These are phyloP conservation scores for button mushroom (Agaricus bisporus) DNA, from an alignment of 768 basidiomycete genomes.

Conservation along the genomic window DNA sequence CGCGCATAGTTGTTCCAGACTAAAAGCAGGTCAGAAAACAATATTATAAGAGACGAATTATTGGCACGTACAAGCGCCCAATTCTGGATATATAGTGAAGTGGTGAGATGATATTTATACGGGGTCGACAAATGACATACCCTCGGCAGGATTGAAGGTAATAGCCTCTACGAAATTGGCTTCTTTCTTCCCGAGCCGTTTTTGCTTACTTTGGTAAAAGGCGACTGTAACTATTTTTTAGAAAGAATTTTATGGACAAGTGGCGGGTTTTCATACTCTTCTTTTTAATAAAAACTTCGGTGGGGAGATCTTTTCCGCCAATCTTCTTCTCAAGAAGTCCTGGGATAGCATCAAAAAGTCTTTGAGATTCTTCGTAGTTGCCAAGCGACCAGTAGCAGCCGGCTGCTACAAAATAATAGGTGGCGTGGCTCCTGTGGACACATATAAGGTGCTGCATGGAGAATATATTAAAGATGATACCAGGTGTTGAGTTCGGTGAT, in stretches of 20 bases:
- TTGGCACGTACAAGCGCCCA: slow-evolving; percentile 55
- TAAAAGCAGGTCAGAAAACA: slow-evolving; percentile 17
- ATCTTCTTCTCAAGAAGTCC: slow-evolving; percentile 53
- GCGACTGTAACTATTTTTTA: slow-evolving; percentile 41
- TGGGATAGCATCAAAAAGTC: slow-evolving; percentile 57
- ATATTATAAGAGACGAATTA: neutral
- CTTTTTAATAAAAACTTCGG: slow-evolving; percentile 74
- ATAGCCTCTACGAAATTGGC: slow-evolving; percentile 46
- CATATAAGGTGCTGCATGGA: neutral
- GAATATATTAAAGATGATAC: slow-evolving; percentile 22
- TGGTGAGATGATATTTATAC: neutral
- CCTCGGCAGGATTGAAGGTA: slow-evolving; percentile 43
- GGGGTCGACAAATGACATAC: slow-evolving; percentile 21
- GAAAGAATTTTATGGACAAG: neutral
- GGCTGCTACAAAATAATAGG: slow-evolving; percentile 75
- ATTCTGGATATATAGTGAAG: slow-evolving; percentile 34
- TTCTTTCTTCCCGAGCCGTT: slow-evolving; percentile 45
- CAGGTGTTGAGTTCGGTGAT: slow-evolving; percentile 67
- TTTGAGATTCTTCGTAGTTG: slow-evolving; percentile 52
- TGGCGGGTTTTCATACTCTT: slow-evolving; percentile 41
- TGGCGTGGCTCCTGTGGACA: slow-evolving; percentile 62
- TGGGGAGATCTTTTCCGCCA: slow-evolving; percentile 60
- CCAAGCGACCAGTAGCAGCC: slow-evolving; percentile 61
- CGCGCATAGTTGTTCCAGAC: slow-evolving; percentile 81
- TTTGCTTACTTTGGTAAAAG: slow-evolving; percentile 70